Evolutionary conservation across 2,329 filamentous ascomycete genomes (phyloP).

Genomic region (Ceratocystis eucalypticola): DNA sequence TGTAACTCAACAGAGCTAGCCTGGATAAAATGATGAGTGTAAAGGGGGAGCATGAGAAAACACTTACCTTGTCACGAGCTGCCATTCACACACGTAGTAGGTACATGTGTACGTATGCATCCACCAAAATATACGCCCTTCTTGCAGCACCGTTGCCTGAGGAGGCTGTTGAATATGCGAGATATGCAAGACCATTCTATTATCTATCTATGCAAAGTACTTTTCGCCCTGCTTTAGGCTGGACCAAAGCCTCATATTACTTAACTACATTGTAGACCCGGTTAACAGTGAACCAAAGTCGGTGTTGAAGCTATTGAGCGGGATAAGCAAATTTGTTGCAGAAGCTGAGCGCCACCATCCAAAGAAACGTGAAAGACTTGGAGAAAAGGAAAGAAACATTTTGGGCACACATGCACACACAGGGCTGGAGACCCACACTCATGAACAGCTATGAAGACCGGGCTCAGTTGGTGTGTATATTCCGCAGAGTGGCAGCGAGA

Average conservation of each 20-base stretch:
- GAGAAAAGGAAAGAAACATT: background rate
- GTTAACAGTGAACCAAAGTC: too few species aligned
- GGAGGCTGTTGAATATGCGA: background rate
- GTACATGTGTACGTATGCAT: background rate
- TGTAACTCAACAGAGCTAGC: background rate
- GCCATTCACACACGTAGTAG: background rate
- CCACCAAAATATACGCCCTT: background rate
- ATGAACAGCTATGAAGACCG: too few species aligned
- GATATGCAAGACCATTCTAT: background rate
- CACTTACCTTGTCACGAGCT: background rate
- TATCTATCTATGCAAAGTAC: background rate
- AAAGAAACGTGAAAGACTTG: background rate
- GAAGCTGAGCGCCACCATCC: conserved; percentile 1
- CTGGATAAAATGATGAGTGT: background rate
- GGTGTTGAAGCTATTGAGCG: background rate
- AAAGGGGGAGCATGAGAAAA: background rate
- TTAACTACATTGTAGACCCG: background rate
- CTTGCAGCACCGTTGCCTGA: background rate
- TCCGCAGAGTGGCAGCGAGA: too few species aligned
- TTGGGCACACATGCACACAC: background rate
- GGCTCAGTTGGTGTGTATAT: too few species aligned
- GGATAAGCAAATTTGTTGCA: background rate
- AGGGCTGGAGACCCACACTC: too few species aligned
- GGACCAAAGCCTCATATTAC: background rate
- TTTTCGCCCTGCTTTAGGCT: background rate